Evolutionary conservation across 1,284 basidiomycete species (phyloP).

Genomic region (Puccinia horiana): DNA sequence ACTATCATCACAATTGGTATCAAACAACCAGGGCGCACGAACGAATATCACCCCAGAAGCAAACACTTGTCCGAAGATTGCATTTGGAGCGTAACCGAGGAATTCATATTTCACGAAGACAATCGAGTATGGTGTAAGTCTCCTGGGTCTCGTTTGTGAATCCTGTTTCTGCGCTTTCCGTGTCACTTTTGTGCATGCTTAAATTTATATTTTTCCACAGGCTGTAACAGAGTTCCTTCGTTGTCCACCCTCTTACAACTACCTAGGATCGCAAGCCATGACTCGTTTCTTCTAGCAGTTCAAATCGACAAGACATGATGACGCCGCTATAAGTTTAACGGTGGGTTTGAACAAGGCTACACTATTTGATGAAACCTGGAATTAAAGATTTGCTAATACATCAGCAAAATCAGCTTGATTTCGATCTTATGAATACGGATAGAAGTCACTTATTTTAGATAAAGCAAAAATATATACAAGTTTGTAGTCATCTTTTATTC

Average conservation of each 20-base stretch:
- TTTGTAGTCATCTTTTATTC: too few relatives aligned
- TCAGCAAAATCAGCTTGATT: too few relatives aligned
- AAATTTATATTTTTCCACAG: neutral
- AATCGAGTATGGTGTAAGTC: slow-evolving; percentile 14
- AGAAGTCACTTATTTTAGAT: too few relatives aligned
- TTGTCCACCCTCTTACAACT: neutral
- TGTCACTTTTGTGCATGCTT: neutral
- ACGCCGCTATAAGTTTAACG: neutral
- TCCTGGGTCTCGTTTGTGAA: neutral
- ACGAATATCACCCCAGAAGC: neutral
- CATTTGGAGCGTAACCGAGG: slow-evolving; percentile 16
- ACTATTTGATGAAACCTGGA: too few relatives aligned
- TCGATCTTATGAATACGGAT: too few relatives aligned
- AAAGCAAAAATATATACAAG: too few relatives aligned
- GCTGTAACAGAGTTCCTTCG: slow-evolving; percentile 16
- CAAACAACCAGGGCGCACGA: neutral
- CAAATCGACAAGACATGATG: neutral
- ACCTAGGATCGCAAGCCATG: neutral
- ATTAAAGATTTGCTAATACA: too few relatives aligned
- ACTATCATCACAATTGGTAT: slow-evolving; percentile 27
- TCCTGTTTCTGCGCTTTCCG: neutral
- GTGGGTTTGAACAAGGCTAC: too few relatives aligned
- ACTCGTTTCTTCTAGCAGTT: slow-evolving; percentile 18
- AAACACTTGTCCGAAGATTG: slow-evolving; percentile 12
- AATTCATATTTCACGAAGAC: slow-evolving; percentile 5